A percentile compares a stretch with the other conserved stretches of the same genome.
These are phyloP conservation scores for Dalechampia spathulata DNA, from an alignment of 441 rosid species.

Conservation along the genomic window DNA sequence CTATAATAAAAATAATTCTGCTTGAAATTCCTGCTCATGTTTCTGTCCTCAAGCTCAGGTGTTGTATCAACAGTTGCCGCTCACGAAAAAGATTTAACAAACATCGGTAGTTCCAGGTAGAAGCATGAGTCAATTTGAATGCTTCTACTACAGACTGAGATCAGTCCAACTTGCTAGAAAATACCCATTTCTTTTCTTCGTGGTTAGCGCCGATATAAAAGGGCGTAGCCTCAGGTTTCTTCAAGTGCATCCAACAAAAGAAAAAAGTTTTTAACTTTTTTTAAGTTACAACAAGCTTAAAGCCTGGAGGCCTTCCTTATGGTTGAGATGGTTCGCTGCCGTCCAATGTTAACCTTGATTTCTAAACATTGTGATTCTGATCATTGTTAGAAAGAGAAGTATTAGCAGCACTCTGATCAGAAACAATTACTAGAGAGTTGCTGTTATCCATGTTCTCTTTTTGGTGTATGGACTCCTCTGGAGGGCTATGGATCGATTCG, in stretches of 20 bases:
- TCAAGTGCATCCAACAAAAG: conserved; percentile 13
- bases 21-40: not conserved
- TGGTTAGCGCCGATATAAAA: conserved; percentile 3
- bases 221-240: not conserved
- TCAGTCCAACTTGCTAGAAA: not conserved
- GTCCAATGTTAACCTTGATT: conserved; percentile 13
- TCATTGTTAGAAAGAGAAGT: conserved; percentile 18
- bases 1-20: not conserved
- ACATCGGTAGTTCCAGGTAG: not conserved
- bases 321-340: conserved; percentile 16
- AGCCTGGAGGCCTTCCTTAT: conserved; percentile 1
- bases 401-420: conserved; percentile 25
- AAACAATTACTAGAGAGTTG: conserved; percentile 29
- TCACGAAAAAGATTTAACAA: not conserved
- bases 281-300: not conserved
- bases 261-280: no score
- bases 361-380: conserved; percentile 15
- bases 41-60: not conserved
- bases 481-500: conserved; percentile 23
- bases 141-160: not conserved
- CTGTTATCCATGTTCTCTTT: conserved; percentile 27
- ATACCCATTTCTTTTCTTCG: conserved; percentile 3
- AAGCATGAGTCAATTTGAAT: not conserved
- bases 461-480: conserved; percentile 26
- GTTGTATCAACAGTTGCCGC: not conserved